Evolutionary conservation across 805 yeast species (phyloP).

Genomic region (Saitoella complicata): DNA sequence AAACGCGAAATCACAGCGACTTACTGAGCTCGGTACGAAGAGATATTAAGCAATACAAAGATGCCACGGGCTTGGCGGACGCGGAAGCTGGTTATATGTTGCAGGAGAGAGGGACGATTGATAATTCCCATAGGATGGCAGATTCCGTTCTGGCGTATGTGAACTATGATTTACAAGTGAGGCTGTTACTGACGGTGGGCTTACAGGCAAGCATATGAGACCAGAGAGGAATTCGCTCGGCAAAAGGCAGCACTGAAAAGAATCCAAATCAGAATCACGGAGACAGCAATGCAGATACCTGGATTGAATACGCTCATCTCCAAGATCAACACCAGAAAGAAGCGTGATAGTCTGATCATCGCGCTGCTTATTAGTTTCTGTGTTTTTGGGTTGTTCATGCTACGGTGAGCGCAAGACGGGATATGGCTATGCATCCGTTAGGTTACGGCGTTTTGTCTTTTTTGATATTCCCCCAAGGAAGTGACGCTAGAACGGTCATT

Average conservation of each 20-base stretch:
- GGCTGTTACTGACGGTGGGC: too few species aligned
- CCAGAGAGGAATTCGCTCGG: conserved; percentile 65
- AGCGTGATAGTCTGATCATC: conserved; percentile 72
- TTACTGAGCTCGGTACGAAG: conserved; percentile 58
- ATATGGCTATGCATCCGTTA: too few species aligned
- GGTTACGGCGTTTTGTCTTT: too few species aligned
- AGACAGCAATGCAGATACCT: conserved; percentile 54
- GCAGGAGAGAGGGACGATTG: conserved; percentile 60
- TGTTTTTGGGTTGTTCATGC: conserved; percentile 26
- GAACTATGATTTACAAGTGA: too few species aligned
- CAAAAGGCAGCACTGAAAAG: conserved; percentile 51
- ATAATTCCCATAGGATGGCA: conserved; percentile 54
- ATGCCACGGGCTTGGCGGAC: conserved; percentile 18
- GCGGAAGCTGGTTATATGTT: conserved; percentile 61
- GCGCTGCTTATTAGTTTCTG: conserved; percentile 60
- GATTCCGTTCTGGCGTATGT: conserved; percentile 41
- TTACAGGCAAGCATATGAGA: conserved; percentile 44
- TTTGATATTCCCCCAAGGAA: too few species aligned
- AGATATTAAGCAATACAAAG: conserved; percentile 32
- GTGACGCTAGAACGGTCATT: too few species aligned
- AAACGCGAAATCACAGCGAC: conserved; percentile 64
- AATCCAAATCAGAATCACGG: conserved; percentile 48
- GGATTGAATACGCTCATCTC: conserved; percentile 62
- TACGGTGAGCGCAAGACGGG: too few species aligned
- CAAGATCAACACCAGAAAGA: conserved; percentile 75